A percentile compares a stretch with the other conserved stretches of the same genome.
phyloP scores from a whole-genome alignment of 352 stramenopile genomes.

The Globisporangium paroecandrum region DNA sequence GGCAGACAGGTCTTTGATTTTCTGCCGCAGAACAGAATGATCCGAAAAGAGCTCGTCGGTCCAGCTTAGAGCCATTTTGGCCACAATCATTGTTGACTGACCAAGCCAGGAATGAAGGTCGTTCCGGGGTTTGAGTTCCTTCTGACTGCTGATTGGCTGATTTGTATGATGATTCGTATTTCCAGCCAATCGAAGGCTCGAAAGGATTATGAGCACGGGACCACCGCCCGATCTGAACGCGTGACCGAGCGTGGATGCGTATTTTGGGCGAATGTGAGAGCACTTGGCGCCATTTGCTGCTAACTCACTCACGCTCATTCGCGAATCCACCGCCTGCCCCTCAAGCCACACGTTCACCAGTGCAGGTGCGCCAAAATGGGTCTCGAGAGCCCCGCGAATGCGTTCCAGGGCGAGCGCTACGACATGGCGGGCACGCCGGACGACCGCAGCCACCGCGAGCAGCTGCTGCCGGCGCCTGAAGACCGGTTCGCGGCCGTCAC shows the following conservation, averaged over 20 bases:
- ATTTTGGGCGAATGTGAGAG: neutral
- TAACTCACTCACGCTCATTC: conserved; percentile 7
- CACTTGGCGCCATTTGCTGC: neutral
- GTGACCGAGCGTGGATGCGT: neutral
- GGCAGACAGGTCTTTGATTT: neutral
- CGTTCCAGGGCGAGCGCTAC: conserved; percentile 21
- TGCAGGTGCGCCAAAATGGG: conserved; percentile 8
- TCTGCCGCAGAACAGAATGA: neutral
- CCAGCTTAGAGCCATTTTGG: neutral
- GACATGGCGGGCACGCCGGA: conserved; percentile 7
- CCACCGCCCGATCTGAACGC: neutral
- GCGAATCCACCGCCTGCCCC: neutral
- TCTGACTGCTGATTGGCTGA: neutral
- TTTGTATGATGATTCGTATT: neutral
- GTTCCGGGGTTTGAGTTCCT: neutral
- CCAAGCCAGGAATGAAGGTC: neutral
- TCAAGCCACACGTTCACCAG: neutral
- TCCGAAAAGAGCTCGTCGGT: conserved; percentile 8
- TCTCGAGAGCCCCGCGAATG: conserved; percentile 17
- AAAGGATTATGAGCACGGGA: neutral
- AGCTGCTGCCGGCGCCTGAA: conserved; percentile 24
- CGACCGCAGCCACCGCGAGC: conserved; percentile 23
- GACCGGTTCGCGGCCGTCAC: conserved; percentile 40
- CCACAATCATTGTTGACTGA: neutral
- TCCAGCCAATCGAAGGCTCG: neutral